Evolutionary conservation across 2,329 filamentous ascomycete genomes (phyloP), one percentile per base, ranked within the genome.

Genomic region (Fusarium chlamydosporum): DNA sequence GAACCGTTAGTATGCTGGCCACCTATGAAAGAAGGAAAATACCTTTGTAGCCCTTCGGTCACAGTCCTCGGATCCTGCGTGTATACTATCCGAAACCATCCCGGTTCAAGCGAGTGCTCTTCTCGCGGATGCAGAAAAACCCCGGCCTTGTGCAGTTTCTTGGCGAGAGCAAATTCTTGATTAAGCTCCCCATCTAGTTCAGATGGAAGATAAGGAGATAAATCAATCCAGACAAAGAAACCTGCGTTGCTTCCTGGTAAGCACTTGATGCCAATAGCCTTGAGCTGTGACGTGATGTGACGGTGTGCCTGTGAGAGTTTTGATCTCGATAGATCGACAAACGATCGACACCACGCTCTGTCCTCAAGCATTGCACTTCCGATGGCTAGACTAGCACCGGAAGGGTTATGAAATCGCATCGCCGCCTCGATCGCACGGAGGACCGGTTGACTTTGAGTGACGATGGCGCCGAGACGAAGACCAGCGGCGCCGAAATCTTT

Each of bases 61-160:
- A 83, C 71, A 5, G 72, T 73, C 10, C 54, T 66, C 33, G 77
- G 70, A 8, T 79, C 74, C n/a, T 82, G 80, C 4, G 79, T 81
- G 59, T 84, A 88, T 1, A 88, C 82, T 18, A 89, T 46, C 4
- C 87, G 76, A 64, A 88, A 88, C 81, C 82, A 86, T 0, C 87
- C 86, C 1, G 81, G 76, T 53, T 80, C 74, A 20, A 80, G 80
- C 1, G 79, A 79, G 65, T 85, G 80, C 48, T 82, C 81, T 60
- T 84, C 81, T 1, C 82, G 79, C 0, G 83, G 79, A 43, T 85
- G 84, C 27, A 88, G 58, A 57, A 84, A 85, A 3, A 88, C 80
- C 4, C 84, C 86, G 0, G 77, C 77, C 26, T 80, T 75, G n/a
- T 80, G 67, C 38, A 88, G 65, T 46, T 65, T 79, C 65, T 82